Base-by-base conservation (phyloP, 495 filamentous ascomycete genomes). In the Corynascus novoguineensis region DNA sequence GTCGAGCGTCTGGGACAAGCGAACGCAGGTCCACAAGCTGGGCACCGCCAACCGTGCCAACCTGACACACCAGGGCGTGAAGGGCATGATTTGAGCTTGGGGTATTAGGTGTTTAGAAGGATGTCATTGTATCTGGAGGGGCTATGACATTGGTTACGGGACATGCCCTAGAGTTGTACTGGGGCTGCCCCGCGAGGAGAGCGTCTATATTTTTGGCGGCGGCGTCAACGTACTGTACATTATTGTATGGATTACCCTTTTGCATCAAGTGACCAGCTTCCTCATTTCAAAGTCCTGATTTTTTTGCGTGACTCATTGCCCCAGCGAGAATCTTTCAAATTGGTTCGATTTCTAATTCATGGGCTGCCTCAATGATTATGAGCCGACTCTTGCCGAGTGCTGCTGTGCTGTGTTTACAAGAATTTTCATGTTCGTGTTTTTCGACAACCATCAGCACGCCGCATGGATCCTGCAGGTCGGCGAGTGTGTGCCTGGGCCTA, bases 1-100 rank as follows among this genome's bases (percentile, higher is more conserved):
- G 62, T 92, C 89, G 55, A 57, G 67, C 21, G 88, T 87, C 24
- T 98, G 93, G 93, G 91, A 96, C 11, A 80, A 78, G 69, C 78
- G 91, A 63, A 75, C 78, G 54, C 71, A 73, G 50, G 67, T 92
- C 25, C 89, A 97, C 70, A 89, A 88, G 79, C 66, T 82, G 57
- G 89, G 80, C 66, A 85, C 90, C 47, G 76, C 79, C 5, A 78
- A 83, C 14, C 79, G 92, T 62, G 83, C 85, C 9, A 97, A 97
- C 70, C 58, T 95, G 67, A 73, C 66, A 11, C 58, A 70, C 21
- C 28, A 8, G 21, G 11, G 46, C 14, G n/a, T 65, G 24, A 55
- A 27, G 25, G 28, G 40, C 22, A 45, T n/a, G 37, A 11, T 60
- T 25, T 62, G 48, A 58, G 53, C 24, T 10, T 40, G 28, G 28